A percentile compares a stretch with the other conserved stretches of the same genome.
phyloP scores from a whole-genome alignment of 2,329 filamentous ascomycete species.

The Intubia oerlemansii region DNA sequence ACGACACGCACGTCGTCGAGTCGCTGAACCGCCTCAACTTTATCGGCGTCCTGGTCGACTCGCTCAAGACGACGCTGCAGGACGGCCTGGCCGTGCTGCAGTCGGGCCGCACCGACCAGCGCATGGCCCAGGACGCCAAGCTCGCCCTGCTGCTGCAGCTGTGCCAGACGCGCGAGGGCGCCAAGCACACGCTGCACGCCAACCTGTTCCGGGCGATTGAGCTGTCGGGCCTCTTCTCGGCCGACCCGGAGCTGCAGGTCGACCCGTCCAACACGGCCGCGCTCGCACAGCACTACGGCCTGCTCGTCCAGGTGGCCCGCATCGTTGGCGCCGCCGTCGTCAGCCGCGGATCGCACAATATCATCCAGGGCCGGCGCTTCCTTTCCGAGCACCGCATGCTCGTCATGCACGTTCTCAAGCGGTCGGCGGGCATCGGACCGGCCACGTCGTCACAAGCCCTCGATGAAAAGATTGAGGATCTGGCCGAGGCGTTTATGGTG shows the following conservation, averaged over 20 bases:
- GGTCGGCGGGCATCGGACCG: slow-evolving; percentile 50
- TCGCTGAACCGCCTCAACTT: slow-evolving; percentile 74
- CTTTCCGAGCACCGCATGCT: slow-evolving; percentile 63
- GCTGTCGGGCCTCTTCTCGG: slow-evolving; percentile 65
- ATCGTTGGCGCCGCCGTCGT: slow-evolving; percentile 69
- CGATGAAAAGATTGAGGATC: slow-evolving; percentile 45
- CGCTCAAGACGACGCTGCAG: slow-evolving; percentile 52
- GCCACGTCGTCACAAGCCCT: slow-evolving; percentile 14
- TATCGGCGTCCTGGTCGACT: slow-evolving; percentile 73
- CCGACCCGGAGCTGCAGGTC: slow-evolving; percentile 81
- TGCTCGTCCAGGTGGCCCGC: slow-evolving; percentile 61
- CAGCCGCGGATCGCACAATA: slow-evolving; percentile 62
- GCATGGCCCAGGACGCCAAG: slow-evolving; percentile 43
- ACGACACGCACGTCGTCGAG: slow-evolving; percentile 56
- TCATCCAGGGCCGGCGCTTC: slow-evolving; percentile 60
- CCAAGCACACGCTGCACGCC: slow-evolving; percentile 69
- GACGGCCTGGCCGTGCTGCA: slow-evolving; percentile 36
- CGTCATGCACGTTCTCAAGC: slow-evolving; percentile 77
- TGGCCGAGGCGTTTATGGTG: slow-evolving; percentile 71
- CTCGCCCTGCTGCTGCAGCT: slow-evolving; percentile 68
- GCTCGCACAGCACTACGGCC: slow-evolving; percentile 61
- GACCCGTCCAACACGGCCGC: slow-evolving; percentile 21
- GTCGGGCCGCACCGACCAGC: slow-evolving; percentile 19
- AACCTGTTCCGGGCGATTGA: slow-evolving; percentile 69
- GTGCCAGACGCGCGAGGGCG: slow-evolving; percentile 65